A percentile compares a stretch with the other conserved stretches of the same genome.
phyloP scores from a whole-genome alignment of 768 basidiomycete genomes.

The Hydnomerulius pinastri region DNA sequence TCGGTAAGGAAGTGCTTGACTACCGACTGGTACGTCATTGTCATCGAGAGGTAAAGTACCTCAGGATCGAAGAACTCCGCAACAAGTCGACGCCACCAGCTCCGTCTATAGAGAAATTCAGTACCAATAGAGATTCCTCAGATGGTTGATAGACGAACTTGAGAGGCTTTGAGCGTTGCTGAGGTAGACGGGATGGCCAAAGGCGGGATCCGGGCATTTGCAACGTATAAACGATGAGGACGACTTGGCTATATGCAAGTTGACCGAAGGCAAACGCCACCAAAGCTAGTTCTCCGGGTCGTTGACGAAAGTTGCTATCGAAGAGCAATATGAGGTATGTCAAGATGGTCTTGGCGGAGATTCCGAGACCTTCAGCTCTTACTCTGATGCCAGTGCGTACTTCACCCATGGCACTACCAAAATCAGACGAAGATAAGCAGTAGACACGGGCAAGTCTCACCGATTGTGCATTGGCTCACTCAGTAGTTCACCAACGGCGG shows the following conservation, averaged over 20 bases:
- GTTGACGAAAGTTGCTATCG: slow-evolving; percentile 36
- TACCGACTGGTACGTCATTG: slow-evolving; percentile 86
- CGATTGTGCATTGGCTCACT: slow-evolving; percentile 83
- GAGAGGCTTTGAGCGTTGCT: slow-evolving; percentile 13
- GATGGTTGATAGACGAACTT: slow-evolving; percentile 18
- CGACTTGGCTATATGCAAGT: slow-evolving; percentile 61
- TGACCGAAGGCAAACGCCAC: slow-evolving; percentile 89
- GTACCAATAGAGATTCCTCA: neutral
- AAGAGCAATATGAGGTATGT: slow-evolving; percentile 69
- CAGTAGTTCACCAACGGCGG: slow-evolving; percentile 75
- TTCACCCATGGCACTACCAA: slow-evolving; percentile 64
- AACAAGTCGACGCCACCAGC: slow-evolving; percentile 5
- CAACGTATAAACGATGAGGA: slow-evolving; percentile 58
- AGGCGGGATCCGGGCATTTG: slow-evolving; percentile 39
- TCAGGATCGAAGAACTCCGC: slow-evolving; percentile 44
- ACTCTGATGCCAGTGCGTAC: slow-evolving; percentile 73
- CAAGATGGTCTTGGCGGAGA: slow-evolving; percentile 68
- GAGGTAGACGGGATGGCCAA: slow-evolving; percentile 32
- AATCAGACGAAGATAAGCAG: slow-evolving; percentile 18
- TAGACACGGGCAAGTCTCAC: slow-evolving; percentile 38
- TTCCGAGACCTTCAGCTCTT: slow-evolving; percentile 82
- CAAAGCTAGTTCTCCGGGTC: slow-evolving; percentile 54
- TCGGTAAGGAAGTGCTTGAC: slow-evolving; percentile 96
- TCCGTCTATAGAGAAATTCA: slow-evolving; percentile 6
- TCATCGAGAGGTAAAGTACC: slow-evolving; percentile 64